A percentile compares a stretch with the other conserved stretches of the same genome.
phyloP scores from a whole-genome alignment of 805 yeast genomes.

The Candida ficus region DNA sequence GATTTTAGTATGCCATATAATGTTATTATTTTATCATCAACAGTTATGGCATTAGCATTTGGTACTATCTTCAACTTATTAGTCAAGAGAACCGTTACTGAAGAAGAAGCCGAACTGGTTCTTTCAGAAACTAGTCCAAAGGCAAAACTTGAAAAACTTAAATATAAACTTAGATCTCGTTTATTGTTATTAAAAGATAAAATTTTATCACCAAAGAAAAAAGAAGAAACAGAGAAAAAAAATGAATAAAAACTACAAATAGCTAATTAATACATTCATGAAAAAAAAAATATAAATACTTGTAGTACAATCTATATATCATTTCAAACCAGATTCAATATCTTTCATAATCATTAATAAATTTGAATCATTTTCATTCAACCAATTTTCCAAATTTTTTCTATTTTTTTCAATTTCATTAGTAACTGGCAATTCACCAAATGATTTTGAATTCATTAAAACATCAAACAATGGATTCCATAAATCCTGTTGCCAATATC shows the following conservation, averaged over 20 bases:
- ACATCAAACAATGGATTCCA: conserved; percentile 67
- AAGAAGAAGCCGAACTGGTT: conserved; percentile 44
- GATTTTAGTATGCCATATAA: conserved; percentile 99
- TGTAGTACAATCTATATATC: too few species aligned
- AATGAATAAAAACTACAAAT: too few species aligned
- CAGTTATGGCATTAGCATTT: conserved; percentile 87
- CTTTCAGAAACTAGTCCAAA: conserved; percentile 15
- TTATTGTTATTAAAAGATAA: too few species aligned
- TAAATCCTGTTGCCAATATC: conserved; percentile 70
- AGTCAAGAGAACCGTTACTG: conserved; percentile 68
- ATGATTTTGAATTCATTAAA: conserved; percentile 52
- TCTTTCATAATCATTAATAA: conserved; percentile 31
- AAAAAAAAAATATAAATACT: too few species aligned
- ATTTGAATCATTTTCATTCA: conserved; percentile 18
- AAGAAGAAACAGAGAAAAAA: too few species aligned
- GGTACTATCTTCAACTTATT: conserved; percentile 81
- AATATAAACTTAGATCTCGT: too few species aligned
- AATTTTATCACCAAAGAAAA: too few species aligned
- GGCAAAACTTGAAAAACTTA: too few species aligned
- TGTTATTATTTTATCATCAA: conserved; percentile 89
- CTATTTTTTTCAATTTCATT: conserved; percentile 31
- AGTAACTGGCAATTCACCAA: conserved; percentile 37
- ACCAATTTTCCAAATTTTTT: conserved; percentile 37
- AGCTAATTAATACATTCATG: too few species aligned
- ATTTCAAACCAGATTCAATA: conserved; percentile 30